phyloP scores from a whole-genome alignment of 495 filamentous ascomycete genomes.

The Penicillium malachiteum region DNA sequence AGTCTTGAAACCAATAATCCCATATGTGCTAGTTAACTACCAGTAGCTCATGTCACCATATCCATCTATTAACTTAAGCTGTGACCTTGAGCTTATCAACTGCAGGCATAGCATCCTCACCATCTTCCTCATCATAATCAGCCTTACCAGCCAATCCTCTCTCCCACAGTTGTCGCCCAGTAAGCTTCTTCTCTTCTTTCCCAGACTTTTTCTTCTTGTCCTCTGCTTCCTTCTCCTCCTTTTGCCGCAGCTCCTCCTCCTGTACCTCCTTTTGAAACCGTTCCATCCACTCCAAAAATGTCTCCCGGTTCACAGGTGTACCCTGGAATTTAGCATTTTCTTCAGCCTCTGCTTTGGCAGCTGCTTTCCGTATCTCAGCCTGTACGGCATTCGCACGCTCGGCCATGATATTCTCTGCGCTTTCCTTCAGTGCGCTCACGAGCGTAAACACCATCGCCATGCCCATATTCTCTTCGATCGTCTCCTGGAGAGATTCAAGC shows the following conservation, averaged over 20 bases:
- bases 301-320: conserved; percentile 79
- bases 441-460: conserved; percentile 99
- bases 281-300: conserved; percentile 78
- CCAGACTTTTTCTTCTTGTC: conserved; percentile 66
- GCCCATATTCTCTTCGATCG: conserved; percentile 84
- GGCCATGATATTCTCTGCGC: conserved; percentile 73
- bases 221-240: conserved; percentile 71
- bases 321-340: conserved; percentile 97
- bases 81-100: conserved; percentile 69
- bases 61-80: conserved; percentile 32
- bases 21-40: conserved; percentile 4
- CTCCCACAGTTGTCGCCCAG: conserved; percentile 84
- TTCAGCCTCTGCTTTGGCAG: conserved; percentile 74
- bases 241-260: conserved; percentile 59
- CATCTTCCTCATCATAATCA: conserved; percentile 67
- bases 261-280: conserved; percentile 77
- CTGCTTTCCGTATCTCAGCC: conserved; percentile 60
- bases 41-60: conserved; percentile 16
- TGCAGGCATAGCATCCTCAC: conserved; percentile 53
- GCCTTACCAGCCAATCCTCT: conserved; percentile 70
- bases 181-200: conserved; percentile 64
- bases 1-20: conserved; percentile 8
- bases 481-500: conserved; percentile 63
- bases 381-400: conserved; percentile 65
- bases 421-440: conserved; percentile 81